Base-by-base conservation (phyloP, 169 alveolate species). In the Plasmodium adleri region DNA sequence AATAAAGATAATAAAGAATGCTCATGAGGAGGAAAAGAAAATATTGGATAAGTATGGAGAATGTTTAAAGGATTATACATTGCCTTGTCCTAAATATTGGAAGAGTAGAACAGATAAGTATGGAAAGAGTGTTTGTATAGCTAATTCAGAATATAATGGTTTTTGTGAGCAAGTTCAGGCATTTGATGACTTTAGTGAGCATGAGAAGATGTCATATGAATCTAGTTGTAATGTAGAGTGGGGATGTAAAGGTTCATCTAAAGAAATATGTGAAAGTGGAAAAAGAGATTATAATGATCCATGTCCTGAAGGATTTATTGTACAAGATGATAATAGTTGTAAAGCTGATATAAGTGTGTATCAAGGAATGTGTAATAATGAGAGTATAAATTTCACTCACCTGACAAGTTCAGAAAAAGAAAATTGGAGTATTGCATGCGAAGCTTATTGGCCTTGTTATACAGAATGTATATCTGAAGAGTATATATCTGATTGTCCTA, bases 61-160 rank as follows among this genome's bases (percentile, higher is more conserved):
- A 52, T 88, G 92, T 72, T 43, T 54, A 88, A 74, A 74, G 49
- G 88, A 88, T 88, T 88, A 88, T 73, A 58, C 92, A 67, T 73
- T 72, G 56, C 76, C 88, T 17, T 88, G 92, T 43, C 92, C 92
- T 62, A 73, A 88, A 72, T 66, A 72, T 68, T 88, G 91, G 91
- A 15, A 85, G 68, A 80, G 68, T 17, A 32, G 56, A 66, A 67
- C 20, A 15, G 20, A 52, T 32, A 52, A 70, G 28, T 58, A 70
- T 39, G 70, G 49, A 47, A 71, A 85, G 72, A 70, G 32, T 70
- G n/a, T 68, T 20, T 85, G 91, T 52, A 71, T 59, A 85, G 91
- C 91, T 85, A 60, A 39, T 63, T 8, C 62, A 13, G 49, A 64
- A 8, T 85, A 85, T 63, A 50, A 85, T 32, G 91, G 91, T 32